Conservation (phyloP, 2,329 filamentous ascomycete genomes). For the Periconia sp. region DNA sequence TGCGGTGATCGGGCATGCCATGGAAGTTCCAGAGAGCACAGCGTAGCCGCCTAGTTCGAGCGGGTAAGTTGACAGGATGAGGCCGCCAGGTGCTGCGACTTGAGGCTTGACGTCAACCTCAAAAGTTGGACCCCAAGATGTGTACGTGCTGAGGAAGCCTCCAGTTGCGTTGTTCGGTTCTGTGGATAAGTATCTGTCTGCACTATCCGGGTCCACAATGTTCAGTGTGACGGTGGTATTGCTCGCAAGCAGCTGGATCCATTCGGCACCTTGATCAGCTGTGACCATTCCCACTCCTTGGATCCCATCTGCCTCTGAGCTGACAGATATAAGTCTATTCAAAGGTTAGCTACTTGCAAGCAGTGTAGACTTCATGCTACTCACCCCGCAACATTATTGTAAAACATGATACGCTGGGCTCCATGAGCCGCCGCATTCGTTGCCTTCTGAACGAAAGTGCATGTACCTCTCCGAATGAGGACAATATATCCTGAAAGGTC, state of each 20-base stretch:
- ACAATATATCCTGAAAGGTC: conserved; percentile 64
- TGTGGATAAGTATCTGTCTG: not conserved
- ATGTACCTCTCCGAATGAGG: conserved; percentile 65
- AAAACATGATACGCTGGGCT: conserved; percentile 66
- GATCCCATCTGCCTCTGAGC: conserved; percentile 2
- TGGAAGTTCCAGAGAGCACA: conserved; percentile 63
- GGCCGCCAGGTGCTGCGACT: conserved; percentile 61
- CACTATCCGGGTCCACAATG: conserved; percentile 25
- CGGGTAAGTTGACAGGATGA: conserved; percentile 63
- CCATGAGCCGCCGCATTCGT: conserved; percentile 60
- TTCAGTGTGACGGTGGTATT: conserved; percentile 20
- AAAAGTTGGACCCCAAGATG: conserved; percentile 66
- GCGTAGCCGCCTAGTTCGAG: conserved; percentile 55
- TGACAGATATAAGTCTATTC: conserved; percentile 6
- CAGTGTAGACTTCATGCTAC: not conserved
- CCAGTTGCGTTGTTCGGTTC: conserved; percentile 41
- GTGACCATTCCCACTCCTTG: conserved; percentile 27
- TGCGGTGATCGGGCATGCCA: conserved; percentile 48
- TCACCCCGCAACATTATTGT: conserved; percentile 55
- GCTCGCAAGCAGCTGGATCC: conserved; percentile 2
- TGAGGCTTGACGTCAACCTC: conserved; percentile 64
- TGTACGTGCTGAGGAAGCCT: conserved; percentile 60
- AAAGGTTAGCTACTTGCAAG: not conserved
- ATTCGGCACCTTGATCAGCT: conserved; percentile 17
- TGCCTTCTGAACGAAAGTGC: conserved; percentile 62